These are phyloP conservation scores for Heimioporus punctisporus DNA, from an alignment of 1,284 basidiomycete genomes.

Conservation along the genomic window DNA sequence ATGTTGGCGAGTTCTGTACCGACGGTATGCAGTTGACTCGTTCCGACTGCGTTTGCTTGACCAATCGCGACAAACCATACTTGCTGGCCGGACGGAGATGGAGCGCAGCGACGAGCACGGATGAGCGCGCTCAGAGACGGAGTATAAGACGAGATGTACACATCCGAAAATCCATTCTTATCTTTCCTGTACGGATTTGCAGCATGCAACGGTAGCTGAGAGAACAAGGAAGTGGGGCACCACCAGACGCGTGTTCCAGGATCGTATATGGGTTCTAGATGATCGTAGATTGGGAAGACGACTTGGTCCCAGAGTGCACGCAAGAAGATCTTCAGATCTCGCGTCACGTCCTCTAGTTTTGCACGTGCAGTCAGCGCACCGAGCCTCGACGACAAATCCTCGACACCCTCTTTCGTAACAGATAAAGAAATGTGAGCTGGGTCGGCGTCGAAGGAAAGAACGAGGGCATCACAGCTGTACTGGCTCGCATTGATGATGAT, in stretches of 20 bases:
- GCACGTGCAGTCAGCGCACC: neutral
- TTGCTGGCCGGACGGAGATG: neutral
- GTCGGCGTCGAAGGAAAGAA: neutral
- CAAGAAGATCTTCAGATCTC: conserved; percentile 10
- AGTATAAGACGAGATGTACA: conserved; percentile 36
- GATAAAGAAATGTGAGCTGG: neutral
- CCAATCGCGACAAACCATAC: conserved; percentile 11
- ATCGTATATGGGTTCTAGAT: conserved; percentile 9
- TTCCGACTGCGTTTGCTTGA: conserved; percentile 1
- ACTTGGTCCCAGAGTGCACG: conserved; percentile 25
- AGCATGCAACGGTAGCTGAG: conserved; percentile 15
- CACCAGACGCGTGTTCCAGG: conserved; percentile 37
- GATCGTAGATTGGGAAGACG: conserved; percentile 21
- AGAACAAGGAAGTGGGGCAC: conserved; percentile 36
- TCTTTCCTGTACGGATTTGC: conserved; percentile 21
- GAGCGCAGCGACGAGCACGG: conserved; percentile 3
- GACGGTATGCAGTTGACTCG: conserved; percentile 4
- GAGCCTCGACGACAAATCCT: neutral
- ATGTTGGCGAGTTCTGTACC: neutral
- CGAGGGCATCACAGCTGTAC: conserved; percentile 1
- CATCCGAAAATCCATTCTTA: conserved; percentile 16
- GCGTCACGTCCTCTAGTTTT: neutral
- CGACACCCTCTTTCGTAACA: neutral
- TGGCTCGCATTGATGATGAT: conserved; percentile 18
- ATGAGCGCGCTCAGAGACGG: conserved; percentile 32